A percentile compares a stretch with the other conserved stretches of the same genome.
These are phyloP conservation scores for Skeletonema menzelii DNA, from an alignment of 108 stramenopile genomes.

Conservation along the genomic window DNA sequence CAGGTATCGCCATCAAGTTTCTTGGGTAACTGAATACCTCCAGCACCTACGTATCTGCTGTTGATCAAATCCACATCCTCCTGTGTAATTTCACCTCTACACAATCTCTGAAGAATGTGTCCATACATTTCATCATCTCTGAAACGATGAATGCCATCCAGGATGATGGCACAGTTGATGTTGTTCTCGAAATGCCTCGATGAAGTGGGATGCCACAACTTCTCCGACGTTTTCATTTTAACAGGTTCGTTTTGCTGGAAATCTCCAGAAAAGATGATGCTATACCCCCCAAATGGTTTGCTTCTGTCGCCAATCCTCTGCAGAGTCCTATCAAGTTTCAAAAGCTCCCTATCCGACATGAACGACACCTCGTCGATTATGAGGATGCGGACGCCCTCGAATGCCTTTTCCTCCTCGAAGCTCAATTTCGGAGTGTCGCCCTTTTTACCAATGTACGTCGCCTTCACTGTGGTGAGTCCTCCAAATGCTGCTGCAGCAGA, in stretches of 20 bases:
- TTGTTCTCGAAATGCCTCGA: conserved; percentile 4
- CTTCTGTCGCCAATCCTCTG: conserved; percentile 4
- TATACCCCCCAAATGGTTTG: conserved; percentile 16
- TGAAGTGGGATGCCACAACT: conserved; percentile 1
- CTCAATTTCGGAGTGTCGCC: neutral
- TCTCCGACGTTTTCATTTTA: neutral
- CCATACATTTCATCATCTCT: conserved; percentile 20
- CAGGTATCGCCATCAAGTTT: neutral
- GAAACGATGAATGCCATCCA: conserved; percentile 19
- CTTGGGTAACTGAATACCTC: neutral
- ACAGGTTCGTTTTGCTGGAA: conserved; percentile 22
- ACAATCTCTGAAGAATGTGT: conserved; percentile 9
- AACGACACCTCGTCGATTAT: conserved; percentile 22
- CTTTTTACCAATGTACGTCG: neutral
- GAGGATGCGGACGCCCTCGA: conserved; percentile 23
- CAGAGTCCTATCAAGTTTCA: conserved; percentile 8
- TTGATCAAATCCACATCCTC: neutral
- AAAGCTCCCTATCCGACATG: conserved; percentile 13
- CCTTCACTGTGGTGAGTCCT: conserved; percentile 7
- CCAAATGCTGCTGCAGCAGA: conserved; percentile 18
- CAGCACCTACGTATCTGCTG: neutral
- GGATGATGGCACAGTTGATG: conserved; percentile 9
- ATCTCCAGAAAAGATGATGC: conserved; percentile 22
- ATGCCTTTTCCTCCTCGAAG: neutral
- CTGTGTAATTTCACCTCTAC: conserved; percentile 6